These are phyloP conservation scores for Pugionium cornutum DNA, from an alignment of 345 rosid species.

Conservation along the genomic window DNA sequence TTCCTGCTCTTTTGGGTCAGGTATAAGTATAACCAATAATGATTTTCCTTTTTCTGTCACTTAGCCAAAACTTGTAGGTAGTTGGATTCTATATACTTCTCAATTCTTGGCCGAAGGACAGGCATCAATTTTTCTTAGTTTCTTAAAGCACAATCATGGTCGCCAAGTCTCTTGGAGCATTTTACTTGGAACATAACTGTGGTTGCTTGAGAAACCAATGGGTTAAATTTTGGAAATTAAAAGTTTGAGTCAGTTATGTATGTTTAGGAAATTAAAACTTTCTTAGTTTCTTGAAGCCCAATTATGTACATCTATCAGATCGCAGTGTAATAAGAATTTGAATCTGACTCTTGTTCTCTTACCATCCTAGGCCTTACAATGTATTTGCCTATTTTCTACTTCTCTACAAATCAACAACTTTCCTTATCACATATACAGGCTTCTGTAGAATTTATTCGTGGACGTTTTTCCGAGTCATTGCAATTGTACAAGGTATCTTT, in stretches of 20 bases:
- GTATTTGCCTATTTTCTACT: constrained; percentile 13
- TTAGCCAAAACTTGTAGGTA: not conserved
- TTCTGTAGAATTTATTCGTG: constrained; percentile 81
- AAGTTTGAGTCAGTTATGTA: not conserved
- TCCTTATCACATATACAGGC: constrained; percentile 56
- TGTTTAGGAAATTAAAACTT: not conserved
- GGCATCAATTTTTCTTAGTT: not conserved
- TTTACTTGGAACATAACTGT: not conserved
- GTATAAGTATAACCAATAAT: constrained; percentile 40
- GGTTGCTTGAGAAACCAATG: constrained; percentile 4
- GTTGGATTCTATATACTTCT: not conserved
- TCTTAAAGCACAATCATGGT: not conserved
- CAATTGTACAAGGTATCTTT: constrained; percentile 74
- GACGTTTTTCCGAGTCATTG: constrained; percentile 82
- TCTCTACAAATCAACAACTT: constrained; percentile 20
- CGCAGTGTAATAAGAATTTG: constrained; percentile 5
- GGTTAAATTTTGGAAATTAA: not conserved
- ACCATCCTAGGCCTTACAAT: constrained; percentile 14
- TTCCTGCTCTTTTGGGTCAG: constrained; percentile 98
- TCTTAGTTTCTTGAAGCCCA: constrained; percentile 12
- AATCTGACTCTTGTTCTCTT: not conserved
- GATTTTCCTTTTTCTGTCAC: not conserved
- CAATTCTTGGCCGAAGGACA: constrained; percentile 10
- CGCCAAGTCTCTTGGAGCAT: constrained; percentile 6
- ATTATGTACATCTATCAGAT: not conserved